phyloP scores from a whole-genome alignment of 2,329 filamentous ascomycete genomes.

The Colletotrichum sp. region DNA sequence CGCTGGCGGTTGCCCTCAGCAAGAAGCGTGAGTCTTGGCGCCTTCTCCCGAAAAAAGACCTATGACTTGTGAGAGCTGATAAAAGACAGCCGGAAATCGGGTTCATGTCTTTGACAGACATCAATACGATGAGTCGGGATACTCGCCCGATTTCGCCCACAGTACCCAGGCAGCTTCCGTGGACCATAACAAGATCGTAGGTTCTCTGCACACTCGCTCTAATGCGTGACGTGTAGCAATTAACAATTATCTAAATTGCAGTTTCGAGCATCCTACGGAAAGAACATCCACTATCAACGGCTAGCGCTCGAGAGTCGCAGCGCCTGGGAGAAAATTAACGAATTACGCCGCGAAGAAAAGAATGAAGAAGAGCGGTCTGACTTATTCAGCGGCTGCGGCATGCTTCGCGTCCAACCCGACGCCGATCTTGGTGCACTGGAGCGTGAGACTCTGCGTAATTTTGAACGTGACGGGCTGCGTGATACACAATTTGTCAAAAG shows the following conservation, averaged over 20 bases:
- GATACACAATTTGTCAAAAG: conserved; percentile 28
- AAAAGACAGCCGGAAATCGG: background rate
- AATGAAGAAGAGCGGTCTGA: background rate
- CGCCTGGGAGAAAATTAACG: conserved; percentile 25
- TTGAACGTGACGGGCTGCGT: conserved; percentile 27
- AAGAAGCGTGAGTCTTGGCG: conserved; percentile 21
- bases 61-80: background rate
- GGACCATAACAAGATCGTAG: conserved; percentile 30
- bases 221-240: background rate
- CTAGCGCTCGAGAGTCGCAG: conserved; percentile 27
- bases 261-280: conserved; percentile 30
- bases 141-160: conserved; percentile 19
- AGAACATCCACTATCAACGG: conserved; percentile 28
- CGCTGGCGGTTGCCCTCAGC: conserved; percentile 26
- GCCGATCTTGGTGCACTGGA: conserved; percentile 24
- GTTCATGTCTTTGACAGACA: conserved; percentile 28
- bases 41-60: background rate
- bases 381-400: conserved; percentile 26
- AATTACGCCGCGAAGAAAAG: background rate
- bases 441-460: conserved; percentile 27
- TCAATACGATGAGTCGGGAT: conserved; percentile 24
- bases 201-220: background rate
- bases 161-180: conserved; percentile 27
- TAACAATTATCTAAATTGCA: background rate
- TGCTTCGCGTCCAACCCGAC: conserved; percentile 29